Conservation (phyloP, 2,329 filamentous ascomycete genomes). For the Curvularia sp. region DNA sequence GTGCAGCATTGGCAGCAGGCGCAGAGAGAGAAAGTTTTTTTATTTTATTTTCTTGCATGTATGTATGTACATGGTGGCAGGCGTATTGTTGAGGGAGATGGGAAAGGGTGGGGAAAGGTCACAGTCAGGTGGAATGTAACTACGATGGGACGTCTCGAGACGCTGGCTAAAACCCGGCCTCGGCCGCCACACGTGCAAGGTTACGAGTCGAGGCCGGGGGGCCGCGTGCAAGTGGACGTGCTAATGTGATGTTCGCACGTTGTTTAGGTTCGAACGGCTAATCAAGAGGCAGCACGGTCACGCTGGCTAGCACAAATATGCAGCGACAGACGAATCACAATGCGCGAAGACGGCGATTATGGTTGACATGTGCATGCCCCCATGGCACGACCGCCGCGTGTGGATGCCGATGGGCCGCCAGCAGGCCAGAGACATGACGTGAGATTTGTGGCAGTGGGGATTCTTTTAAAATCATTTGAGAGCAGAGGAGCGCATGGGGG, state of each 20-base stretch:
- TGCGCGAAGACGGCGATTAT: slow-evolving; percentile 1
- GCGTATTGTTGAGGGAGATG: neutral
- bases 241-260: slow-evolving; percentile 10
- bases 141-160: slow-evolving; percentile 6
- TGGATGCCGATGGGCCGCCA: neutral
- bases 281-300: slow-evolving; percentile 20
- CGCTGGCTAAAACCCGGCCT: slow-evolving; percentile 16
- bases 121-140: neutral
- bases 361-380: slow-evolving; percentile 3
- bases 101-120: neutral
- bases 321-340: slow-evolving; percentile 27
- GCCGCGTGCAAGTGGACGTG: slow-evolving; percentile 8
- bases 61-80: neutral
- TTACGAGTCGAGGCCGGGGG: slow-evolving; percentile 7
- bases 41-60: neutral
- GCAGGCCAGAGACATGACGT: neutral
- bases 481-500: neutral
- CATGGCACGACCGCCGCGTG: neutral
- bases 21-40: neutral
- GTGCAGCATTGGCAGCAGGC: neutral
- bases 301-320: slow-evolving; percentile 29
- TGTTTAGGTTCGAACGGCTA: slow-evolving; percentile 21
- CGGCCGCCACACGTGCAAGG: slow-evolving; percentile 13
- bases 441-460: neutral
- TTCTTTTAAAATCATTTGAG: too few species aligned